These are phyloP conservation scores for Trichoderma afroharzianum DNA, from an alignment of 2,329 filamentous ascomycete species.

Conservation along the genomic window DNA sequence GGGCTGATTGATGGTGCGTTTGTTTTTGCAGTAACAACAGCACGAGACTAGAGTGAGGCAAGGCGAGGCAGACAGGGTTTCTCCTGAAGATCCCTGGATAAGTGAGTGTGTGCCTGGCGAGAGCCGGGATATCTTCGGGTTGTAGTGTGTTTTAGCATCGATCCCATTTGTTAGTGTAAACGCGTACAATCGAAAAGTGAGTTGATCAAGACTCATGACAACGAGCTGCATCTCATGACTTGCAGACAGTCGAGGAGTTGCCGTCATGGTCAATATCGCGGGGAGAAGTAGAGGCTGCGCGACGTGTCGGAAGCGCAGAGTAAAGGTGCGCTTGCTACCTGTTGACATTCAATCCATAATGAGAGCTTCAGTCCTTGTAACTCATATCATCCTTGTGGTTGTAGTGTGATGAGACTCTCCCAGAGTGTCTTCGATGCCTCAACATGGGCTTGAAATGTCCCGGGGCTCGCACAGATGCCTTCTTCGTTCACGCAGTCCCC, in stretches of 20 bases:
- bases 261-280: slow-evolving; percentile 20
- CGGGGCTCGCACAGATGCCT: slow-evolving; percentile 17
- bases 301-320: slow-evolving; percentile 17
- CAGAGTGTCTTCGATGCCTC: slow-evolving; percentile 16
- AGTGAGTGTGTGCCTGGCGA: no score
- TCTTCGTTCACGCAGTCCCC: slow-evolving; percentile 17
- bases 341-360: background rate
- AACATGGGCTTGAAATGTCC: slow-evolving; percentile 13
- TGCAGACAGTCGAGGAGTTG: background rate
- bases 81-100: background rate
- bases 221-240: background rate
- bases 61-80: background rate
- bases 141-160: background rate
- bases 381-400: background rate
- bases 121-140: background rate
- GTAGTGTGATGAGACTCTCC: slow-evolving; percentile 19
- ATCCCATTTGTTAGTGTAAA: background rate
- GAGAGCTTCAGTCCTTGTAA: background rate
- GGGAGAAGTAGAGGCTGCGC: slow-evolving; percentile 21
- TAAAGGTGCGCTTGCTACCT: slow-evolving; percentile 13
- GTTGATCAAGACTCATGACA: background rate
- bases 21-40: background rate
- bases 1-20: background rate
- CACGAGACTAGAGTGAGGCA: background rate
- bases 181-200: background rate